Percentiles rank a stretch among this genome's conserved stretches.
These are phyloP conservation scores for Tetrapisispora phaffii DNA, from an alignment of 805 yeast species.

Conservation along the genomic window DNA sequence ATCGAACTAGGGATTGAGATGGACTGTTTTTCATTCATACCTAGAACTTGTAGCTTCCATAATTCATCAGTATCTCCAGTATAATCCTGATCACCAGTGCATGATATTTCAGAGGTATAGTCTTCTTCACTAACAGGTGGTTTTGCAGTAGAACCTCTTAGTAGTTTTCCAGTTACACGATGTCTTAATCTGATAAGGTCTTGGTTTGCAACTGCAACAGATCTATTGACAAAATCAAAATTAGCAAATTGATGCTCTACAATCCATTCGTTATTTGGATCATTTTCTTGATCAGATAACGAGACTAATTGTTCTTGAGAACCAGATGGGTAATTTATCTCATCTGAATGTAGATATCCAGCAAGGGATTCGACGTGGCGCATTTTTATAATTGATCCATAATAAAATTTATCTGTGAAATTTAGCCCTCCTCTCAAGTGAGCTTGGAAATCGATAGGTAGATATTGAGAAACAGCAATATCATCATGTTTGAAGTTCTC, in stretches of 20 bases:
- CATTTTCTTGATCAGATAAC: constrained; percentile 49
- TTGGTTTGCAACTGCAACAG: constrained; percentile 39
- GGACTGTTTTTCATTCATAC: constrained; percentile 33
- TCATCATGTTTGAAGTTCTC: constrained; percentile 10
- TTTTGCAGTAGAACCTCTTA: constrained; percentile 56
- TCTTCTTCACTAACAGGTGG: constrained; percentile 91
- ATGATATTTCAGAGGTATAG: constrained; percentile 74
- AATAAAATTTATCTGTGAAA: constrained; percentile 54
- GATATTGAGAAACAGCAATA: constrained; percentile 27
- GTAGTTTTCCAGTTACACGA: constrained; percentile 50
- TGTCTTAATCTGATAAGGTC: constrained; percentile 62
- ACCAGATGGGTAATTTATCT: constrained; percentile 51
- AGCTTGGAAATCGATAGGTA: constrained; percentile 62
- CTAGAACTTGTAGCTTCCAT: constrained; percentile 50
- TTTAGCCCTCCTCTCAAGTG: constrained; percentile 35
- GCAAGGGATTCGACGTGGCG: constrained; percentile 65
- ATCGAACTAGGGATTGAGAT: constrained; percentile 55
- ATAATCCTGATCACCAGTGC: constrained; percentile 53
- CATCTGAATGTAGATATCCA: constrained; percentile 74
- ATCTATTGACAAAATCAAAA: constrained; percentile 1
- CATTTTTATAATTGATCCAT: constrained; percentile 61
- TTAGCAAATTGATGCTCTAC: constrained; percentile 35
- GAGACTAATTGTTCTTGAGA: constrained; percentile 74
- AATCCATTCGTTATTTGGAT: constrained; percentile 62
- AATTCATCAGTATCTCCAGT: constrained; percentile 60